These are phyloP conservation scores for Ceratocystis colombiana DNA, from an alignment of 2,329 filamentous ascomycete species.

Conservation along the genomic window DNA sequence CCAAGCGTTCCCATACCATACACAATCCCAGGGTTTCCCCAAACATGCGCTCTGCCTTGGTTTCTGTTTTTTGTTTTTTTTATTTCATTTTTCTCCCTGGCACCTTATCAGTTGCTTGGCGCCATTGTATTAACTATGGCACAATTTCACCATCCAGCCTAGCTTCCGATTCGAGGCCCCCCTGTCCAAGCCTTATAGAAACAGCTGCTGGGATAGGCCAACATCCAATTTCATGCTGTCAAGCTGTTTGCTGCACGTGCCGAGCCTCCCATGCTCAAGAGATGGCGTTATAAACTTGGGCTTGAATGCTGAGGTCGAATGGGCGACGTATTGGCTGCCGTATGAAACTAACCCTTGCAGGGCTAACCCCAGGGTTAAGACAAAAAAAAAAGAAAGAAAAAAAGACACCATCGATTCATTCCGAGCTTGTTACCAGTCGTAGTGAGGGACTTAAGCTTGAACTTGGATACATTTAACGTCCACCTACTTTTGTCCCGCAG, in stretches of 20 bases:
- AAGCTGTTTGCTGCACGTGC: background rate
- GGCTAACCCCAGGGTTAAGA: too few relatives aligned
- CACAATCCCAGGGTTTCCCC: background rate
- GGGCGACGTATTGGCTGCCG: too few relatives aligned
- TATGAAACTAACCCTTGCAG: too few relatives aligned
- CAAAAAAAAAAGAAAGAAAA: too few relatives aligned
- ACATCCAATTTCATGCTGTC: background rate
- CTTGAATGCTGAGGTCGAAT: too few relatives aligned
- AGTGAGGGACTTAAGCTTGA: too few relatives aligned
- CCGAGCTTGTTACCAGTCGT: too few relatives aligned
- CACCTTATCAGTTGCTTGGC: slow-evolving; percentile 2
- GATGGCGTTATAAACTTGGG: too few relatives aligned
- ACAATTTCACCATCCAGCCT: background rate
- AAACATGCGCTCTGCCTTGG: background rate
- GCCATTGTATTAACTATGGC: slow-evolving; percentile 12
- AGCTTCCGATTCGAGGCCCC: slow-evolving; percentile 10
- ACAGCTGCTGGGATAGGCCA: background rate
- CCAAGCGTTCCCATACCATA: background rate
- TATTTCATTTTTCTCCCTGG: background rate
- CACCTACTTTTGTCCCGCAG: too few relatives aligned
- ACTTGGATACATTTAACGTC: too few relatives aligned
- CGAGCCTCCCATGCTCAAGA: too few relatives aligned
- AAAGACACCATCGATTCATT: too few relatives aligned
- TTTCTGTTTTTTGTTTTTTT: background rate
- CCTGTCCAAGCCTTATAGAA: background rate